These are phyloP conservation scores for Rubia peregrina DNA, from an alignment of 305 asterid species.

Conservation along the genomic window DNA sequence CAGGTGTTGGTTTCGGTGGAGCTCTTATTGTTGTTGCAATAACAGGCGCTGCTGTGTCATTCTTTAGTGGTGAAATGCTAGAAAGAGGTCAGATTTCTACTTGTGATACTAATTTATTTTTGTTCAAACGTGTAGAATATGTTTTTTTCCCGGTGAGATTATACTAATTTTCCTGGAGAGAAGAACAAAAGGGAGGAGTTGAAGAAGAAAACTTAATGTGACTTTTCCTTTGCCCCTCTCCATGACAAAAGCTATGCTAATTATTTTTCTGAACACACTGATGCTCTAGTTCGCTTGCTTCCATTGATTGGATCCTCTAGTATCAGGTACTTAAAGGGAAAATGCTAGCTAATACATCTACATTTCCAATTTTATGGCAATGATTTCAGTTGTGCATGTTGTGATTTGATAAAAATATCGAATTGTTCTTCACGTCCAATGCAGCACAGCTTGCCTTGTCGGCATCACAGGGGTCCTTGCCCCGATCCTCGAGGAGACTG, in stretches of 20 bases:
- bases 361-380: background rate
- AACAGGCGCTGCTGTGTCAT: conserved; percentile 65
- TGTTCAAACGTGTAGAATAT: background rate
- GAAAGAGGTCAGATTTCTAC: conserved; percentile 50
- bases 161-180: background rate
- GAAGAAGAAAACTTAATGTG: background rate
- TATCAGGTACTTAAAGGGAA: conserved; percentile 48
- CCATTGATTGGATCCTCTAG: conserved; percentile 86
- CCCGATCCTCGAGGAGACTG: conserved; percentile 90
- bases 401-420: background rate
- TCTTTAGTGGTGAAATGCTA: conserved; percentile 61
- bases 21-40: conserved; percentile 64
- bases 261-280: conserved; percentile 48
- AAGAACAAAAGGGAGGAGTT: background rate
- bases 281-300: conserved; percentile 85
- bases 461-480: conserved; percentile 95
- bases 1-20: conserved; percentile 82
- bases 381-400: conserved; percentile 8
- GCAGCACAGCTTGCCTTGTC: conserved; percentile 81
- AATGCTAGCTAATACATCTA: background rate
- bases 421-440: conserved; percentile 16
- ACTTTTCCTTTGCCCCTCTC: background rate
- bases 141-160: background rate
- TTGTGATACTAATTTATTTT: background rate
- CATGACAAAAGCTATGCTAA: conserved; percentile 2